phyloP scores from a whole-genome alignment of 2,329 filamentous ascomycete species.

The Biscogniauxia marginata region DNA sequence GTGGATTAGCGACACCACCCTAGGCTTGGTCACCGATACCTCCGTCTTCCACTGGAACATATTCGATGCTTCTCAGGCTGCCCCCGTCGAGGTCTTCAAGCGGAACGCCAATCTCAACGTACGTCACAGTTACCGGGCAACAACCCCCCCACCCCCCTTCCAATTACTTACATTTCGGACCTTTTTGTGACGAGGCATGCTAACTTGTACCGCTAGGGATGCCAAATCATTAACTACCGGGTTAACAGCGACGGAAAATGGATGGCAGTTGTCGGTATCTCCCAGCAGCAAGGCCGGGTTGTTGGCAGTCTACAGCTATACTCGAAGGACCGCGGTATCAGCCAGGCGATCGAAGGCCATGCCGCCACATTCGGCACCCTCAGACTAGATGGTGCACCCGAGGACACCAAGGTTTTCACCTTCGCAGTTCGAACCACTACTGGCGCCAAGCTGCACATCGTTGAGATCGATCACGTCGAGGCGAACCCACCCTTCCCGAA shows the following conservation, averaged over 20 bases:
- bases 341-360: constrained; percentile 96
- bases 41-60: constrained; percentile 98
- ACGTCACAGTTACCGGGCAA: constrained; percentile 45
- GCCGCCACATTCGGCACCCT: constrained; percentile 92
- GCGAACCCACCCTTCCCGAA: constrained; percentile 88
- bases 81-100: constrained; percentile 89
- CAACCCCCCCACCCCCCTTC: too few species aligned
- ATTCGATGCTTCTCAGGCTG: constrained; percentile 75
- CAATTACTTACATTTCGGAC: not conserved
- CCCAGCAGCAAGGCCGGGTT: constrained; percentile 87
- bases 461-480: constrained; percentile 92
- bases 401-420: constrained; percentile 93
- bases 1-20: constrained; percentile 87
- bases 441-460: constrained; percentile 93
- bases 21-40: constrained; percentile 88
- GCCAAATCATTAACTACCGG: constrained; percentile 99
- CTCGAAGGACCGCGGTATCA: constrained; percentile 93
- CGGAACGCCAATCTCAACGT: constrained; percentile 86
- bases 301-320: constrained; percentile 97
- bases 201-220: constrained; percentile 57
- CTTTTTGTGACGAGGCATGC: constrained; percentile 1
- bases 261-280: constrained; percentile 97
- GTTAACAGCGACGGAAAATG: constrained; percentile 94
- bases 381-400: constrained; percentile 80
- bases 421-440: constrained; percentile 89